A percentile compares a stretch with the other conserved stretches of the same genome.
Evolutionary conservation across 306 rosid species (phyloP).

Genomic region (Citrullus mucosospermus): DNA sequence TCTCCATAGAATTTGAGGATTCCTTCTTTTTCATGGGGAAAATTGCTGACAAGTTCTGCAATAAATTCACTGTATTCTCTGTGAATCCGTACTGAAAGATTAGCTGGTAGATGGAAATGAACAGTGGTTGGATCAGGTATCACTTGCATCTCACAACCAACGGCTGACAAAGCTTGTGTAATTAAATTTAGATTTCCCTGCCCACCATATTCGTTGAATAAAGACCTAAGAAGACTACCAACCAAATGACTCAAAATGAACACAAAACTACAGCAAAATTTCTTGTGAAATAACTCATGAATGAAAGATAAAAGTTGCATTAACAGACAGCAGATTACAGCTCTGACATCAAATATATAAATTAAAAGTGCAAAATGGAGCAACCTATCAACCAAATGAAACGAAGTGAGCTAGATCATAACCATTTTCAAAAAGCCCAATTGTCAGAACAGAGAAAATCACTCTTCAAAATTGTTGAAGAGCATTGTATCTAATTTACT

Average conservation of each 20-base stretch:
- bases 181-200: slow-evolving; percentile 95
- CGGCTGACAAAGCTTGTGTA: slow-evolving; percentile 93
- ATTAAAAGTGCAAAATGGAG: not conserved
- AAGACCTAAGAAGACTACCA: slow-evolving; percentile 9
- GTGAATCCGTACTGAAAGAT: slow-evolving; percentile 71
- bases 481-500: not conserved
- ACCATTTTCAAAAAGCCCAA: not conserved
- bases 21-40: slow-evolving; percentile 87
- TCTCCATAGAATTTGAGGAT: slow-evolving; percentile 68
- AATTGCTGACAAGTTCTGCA: slow-evolving; percentile 47
- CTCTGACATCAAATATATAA: not conserved
- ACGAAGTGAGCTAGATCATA: not conserved
- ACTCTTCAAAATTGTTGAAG: not conserved
- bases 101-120: slow-evolving; percentile 77
- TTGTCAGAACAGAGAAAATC: not conserved
- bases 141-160: slow-evolving; percentile 76
- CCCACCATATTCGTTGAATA: slow-evolving; percentile 25
- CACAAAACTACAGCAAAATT: not conserved
- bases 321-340: not conserved
- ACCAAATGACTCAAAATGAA: slow-evolving; percentile 5
- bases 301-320: not conserved
- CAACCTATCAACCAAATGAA: not conserved
- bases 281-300: not conserved
- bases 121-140: slow-evolving; percentile 95
- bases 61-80: slow-evolving; percentile 62